A percentile compares a stretch with the other conserved stretches of the same genome.
These are phyloP conservation scores for Alternaria sp. DNA, from an alignment of 2,329 filamentous ascomycete genomes.

Conservation along the genomic window DNA sequence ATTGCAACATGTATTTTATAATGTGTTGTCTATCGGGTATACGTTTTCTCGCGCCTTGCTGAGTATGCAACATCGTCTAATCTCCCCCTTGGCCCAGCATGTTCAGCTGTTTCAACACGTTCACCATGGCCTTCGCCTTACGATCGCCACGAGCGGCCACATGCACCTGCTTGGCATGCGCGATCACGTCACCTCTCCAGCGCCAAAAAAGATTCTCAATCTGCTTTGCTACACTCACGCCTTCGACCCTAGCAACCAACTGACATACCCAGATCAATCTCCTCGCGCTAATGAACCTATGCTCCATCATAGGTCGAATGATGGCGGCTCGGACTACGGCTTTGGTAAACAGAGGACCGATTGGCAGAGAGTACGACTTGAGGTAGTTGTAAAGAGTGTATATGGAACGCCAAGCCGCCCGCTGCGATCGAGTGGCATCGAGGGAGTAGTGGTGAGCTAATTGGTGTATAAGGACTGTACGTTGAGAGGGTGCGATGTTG, in stretches of 20 bases:
- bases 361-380: constrained; percentile 25
- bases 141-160: constrained; percentile 27
- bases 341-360: constrained; percentile 43
- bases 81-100: constrained; percentile 20
- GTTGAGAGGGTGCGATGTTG: constrained; percentile 24
- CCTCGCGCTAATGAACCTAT: constrained; percentile 39
- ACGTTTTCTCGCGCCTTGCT: background rate
- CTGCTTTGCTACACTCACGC: constrained; percentile 35
- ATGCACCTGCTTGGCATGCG: constrained; percentile 30
- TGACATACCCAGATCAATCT: constrained; percentile 43
- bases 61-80: background rate
- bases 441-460: constrained; percentile 46
- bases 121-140: constrained; percentile 35
- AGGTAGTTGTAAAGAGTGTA: constrained; percentile 43
- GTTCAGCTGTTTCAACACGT: constrained; percentile 41
- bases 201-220: constrained; percentile 39
- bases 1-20: background rate
- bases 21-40: constrained; percentile 1
- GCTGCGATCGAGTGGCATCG: constrained; percentile 30
- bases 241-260: constrained; percentile 41
- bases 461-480: constrained; percentile 40
- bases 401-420: constrained; percentile 36
- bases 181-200: constrained; percentile 43
- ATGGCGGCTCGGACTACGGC: constrained; percentile 38
- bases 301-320: constrained; percentile 37